These are phyloP conservation scores for Penicillium olsonii DNA, from an alignment of 2,329 filamentous ascomycete species.

Conservation along the genomic window DNA sequence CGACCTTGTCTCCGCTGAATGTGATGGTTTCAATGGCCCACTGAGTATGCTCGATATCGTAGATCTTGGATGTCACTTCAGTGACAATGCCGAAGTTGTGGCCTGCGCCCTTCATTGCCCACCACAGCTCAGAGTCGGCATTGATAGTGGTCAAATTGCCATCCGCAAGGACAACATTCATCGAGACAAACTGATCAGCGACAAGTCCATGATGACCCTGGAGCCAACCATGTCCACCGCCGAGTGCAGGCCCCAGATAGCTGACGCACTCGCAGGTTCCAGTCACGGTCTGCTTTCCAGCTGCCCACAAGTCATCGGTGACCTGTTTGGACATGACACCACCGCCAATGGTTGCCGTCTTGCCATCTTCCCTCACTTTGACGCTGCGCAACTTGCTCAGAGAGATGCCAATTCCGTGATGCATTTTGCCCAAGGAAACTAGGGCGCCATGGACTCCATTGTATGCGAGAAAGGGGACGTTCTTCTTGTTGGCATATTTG, in stretches of 20 bases:
- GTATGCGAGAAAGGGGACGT: constrained; percentile 55
- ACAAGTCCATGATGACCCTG: constrained; percentile 57
- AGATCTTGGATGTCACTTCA: constrained; percentile 50
- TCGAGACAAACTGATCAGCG: constrained; percentile 55
- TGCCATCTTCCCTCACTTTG: constrained; percentile 38
- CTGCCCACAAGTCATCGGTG: constrained; percentile 52
- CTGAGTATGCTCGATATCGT: constrained; percentile 39
- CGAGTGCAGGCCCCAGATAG: constrained; percentile 53
- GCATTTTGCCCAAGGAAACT: constrained; percentile 52
- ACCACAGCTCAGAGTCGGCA: constrained; percentile 54
- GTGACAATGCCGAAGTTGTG: constrained; percentile 63
- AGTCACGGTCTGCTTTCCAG: constrained; percentile 54
- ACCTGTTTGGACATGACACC: constrained; percentile 51
- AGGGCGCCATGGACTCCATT: constrained; percentile 57
- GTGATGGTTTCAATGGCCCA: constrained; percentile 47
- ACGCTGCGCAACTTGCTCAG: constrained; percentile 49
- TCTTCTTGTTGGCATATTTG: constrained; percentile 50
- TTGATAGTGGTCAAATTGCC: constrained; percentile 46
- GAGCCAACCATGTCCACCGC: constrained; percentile 60
- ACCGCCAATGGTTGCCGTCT: constrained; percentile 52
- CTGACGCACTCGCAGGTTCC: constrained; percentile 57
- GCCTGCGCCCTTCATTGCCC: constrained; percentile 59
- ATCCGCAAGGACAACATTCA: constrained; percentile 55
- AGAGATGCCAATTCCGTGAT: constrained; percentile 54
- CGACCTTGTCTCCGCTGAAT: constrained; percentile 53